A percentile compares a stretch with the other conserved stretches of the same genome.
Evolutionary conservation across 805 yeast genomes (phyloP).

Genomic region (Kodamaea jinghongensis): DNA sequence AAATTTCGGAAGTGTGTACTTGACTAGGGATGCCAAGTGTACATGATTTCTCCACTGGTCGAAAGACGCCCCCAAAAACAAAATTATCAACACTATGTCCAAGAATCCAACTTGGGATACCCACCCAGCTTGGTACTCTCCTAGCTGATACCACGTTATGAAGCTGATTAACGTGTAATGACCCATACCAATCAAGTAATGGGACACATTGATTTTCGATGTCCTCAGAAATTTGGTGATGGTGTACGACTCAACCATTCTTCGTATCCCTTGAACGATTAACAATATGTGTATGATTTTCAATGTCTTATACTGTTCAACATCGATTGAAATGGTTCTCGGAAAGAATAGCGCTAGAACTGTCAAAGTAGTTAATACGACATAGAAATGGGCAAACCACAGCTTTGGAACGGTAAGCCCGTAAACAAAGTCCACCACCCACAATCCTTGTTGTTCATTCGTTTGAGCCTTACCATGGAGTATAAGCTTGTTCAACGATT

Average conservation of each 20-base stretch:
- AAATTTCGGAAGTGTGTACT: conserved; percentile 55
- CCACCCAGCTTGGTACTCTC: background rate
- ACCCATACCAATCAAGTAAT: conserved; percentile 62
- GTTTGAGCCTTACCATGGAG: conserved; percentile 22
- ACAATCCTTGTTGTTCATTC: background rate
- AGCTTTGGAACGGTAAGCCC: conserved; percentile 55
- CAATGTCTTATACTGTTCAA: conserved; percentile 14
- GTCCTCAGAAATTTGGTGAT: conserved; percentile 45
- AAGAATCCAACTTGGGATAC: conserved; percentile 10
- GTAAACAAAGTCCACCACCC: conserved; percentile 5
- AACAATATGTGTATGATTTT: conserved; percentile 22
- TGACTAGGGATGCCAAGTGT: conserved; percentile 46
- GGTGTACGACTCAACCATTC: conserved; percentile 52
- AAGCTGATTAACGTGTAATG: conserved; percentile 51
- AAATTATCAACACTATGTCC: conserved; percentile 27
- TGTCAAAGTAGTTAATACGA: conserved; percentile 36
- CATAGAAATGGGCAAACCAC: conserved; percentile 63
- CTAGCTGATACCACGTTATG: conserved; percentile 26
- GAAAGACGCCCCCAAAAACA: conserved; percentile 45
- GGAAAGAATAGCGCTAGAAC: background rate
- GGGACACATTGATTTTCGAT: conserved; percentile 62
- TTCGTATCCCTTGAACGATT: conserved; percentile 51
- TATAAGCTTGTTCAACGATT: conserved; percentile 18
- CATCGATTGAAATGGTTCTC: no score
- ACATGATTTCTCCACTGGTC: conserved; percentile 54